Percentiles rank a stretch among this genome's conserved stretches.
These are phyloP conservation scores for Ustilago nuda DNA, from an alignment of 1,284 basidiomycete species.

Conservation along the genomic window DNA sequence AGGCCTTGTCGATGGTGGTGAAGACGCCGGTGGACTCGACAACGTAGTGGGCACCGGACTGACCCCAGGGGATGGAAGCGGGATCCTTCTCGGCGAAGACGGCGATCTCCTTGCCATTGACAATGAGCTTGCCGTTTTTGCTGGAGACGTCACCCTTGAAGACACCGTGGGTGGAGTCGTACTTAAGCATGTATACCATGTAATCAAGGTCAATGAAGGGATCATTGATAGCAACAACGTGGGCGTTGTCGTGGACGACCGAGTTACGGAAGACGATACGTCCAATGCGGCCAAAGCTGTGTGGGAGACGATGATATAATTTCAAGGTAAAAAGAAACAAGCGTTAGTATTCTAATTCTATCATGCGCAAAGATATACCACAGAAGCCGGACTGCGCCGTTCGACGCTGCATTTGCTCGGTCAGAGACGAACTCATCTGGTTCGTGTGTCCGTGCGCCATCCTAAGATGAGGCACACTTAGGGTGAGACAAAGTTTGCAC, in stretches of 20 bases:
- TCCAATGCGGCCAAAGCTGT: slow-evolving; percentile 68
- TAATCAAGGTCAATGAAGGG: slow-evolving; percentile 91
- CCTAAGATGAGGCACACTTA: not conserved
- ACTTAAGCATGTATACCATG: slow-evolving; percentile 93
- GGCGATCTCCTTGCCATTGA: slow-evolving; percentile 83
- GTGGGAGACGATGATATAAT: not conserved
- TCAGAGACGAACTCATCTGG: not conserved
- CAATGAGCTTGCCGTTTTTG: slow-evolving; percentile 89
- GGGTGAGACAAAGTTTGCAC: not conserved
- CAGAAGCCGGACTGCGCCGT: not conserved
- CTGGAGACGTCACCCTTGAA: slow-evolving; percentile 87
- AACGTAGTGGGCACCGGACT: slow-evolving; percentile 87
- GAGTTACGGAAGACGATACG: slow-evolving; percentile 90
- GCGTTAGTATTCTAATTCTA: slow-evolving; percentile 8
- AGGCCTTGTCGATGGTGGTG: slow-evolving; percentile 90
- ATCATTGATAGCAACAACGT: slow-evolving; percentile 70
- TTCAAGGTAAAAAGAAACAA: not conserved
- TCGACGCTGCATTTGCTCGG: not conserved
- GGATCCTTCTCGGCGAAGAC: slow-evolving; percentile 89
- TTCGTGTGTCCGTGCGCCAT: not conserved
- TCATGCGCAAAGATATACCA: not conserved
- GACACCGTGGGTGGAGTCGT: slow-evolving; percentile 95
- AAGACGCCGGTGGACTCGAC: slow-evolving; percentile 99
- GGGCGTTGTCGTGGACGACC: slow-evolving; percentile 53
- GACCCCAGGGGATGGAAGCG: slow-evolving; percentile 84